A percentile compares a stretch with the other conserved stretches of the same genome.
These are phyloP conservation scores for Coemansia guatemalensis DNA, from an alignment of 192 early-diverging fungal genomes.

Conservation along the genomic window DNA sequence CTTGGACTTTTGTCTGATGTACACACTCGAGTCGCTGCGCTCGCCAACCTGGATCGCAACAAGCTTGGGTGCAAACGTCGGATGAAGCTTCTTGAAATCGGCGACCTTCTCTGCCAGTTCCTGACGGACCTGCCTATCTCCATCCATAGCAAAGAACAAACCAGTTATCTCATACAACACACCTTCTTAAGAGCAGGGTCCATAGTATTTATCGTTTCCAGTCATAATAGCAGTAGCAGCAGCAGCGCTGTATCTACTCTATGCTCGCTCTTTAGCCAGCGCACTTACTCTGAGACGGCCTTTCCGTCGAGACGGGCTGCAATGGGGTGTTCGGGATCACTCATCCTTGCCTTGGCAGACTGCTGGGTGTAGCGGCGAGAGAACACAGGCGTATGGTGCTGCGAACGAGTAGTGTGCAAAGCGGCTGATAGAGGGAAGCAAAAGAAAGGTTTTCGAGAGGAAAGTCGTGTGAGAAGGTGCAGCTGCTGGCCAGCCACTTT, in stretches of 20 bases:
- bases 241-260: no score
- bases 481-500: neutral
- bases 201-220: no score
- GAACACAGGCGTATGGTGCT: no score
- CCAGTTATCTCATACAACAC: no score
- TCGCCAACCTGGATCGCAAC: conserved; percentile 90
- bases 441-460: conserved; percentile 4
- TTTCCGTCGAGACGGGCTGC: conserved; percentile 35
- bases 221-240: no score
- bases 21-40: conserved; percentile 91
- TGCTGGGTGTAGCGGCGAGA: conserved; percentile 1
- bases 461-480: neutral
- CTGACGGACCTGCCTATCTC: conserved; percentile 58
- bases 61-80: conserved; percentile 78
- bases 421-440: conserved; percentile 1
- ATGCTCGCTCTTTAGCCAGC: neutral
- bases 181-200: no score
- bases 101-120: conserved; percentile 69
- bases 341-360: conserved; percentile 5
- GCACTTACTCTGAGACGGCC: conserved; percentile 34
- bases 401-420: no score
- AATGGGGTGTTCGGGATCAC: conserved; percentile 11
- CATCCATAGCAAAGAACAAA: no score
- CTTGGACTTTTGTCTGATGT: conserved; percentile 91
- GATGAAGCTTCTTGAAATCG: conserved; percentile 60